Base-by-base conservation (phyloP, 345 rosid species). In the Populus ilicifolia region DNA sequence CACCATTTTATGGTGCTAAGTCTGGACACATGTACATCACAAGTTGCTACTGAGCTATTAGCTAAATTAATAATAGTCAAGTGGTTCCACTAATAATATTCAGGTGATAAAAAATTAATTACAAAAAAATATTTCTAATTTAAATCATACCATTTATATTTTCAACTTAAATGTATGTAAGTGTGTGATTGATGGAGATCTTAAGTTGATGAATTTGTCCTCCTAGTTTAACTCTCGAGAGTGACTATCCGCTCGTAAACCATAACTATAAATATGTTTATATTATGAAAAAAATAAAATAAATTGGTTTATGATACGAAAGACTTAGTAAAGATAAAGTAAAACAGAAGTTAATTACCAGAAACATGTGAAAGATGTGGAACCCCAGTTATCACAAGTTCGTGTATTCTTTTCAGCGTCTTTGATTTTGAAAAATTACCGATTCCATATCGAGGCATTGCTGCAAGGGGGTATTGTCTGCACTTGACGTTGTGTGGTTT, bases 251-350 rank as follows among this genome's bases (percentile, higher is more conserved):
- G 0, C 35, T 4, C 0, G 0, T 33, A 33, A 33, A 33, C 35
- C 0, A 0, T 4, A 0, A 0, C 5, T 33, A 33, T 33, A 33
- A 33, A 33, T 33, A 0, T 33, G 4, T 33, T 0, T 5, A 4
- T 33, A 33, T 33, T 33, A 33, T 33, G 0, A 33, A 4, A 3
- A 33, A 33, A 39, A 0, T 39, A 39, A 54, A 8, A 54, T 54
- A 9, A 9, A 27, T 27, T 20, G 25, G 27, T n/a, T 56, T n/a
- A 56, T 56, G 63, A 21, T n/a, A n/a, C 9, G 63, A 56, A 56
- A 56, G 5, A n/a, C 5, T 13, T 21, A 2, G 27, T 56, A 56
- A 56, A 21, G 8, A n/a, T 56, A 56, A n/a, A 8, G 63, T 12
- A 56, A 27, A 56, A 56, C 63, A n/a, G 1, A n/a, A n/a, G 63